A percentile compares a stretch with the other conserved stretches of the same genome.
These are phyloP conservation scores for Skeletonema potamos DNA, from an alignment of 108 stramenopile genomes.

Conservation along the genomic window DNA sequence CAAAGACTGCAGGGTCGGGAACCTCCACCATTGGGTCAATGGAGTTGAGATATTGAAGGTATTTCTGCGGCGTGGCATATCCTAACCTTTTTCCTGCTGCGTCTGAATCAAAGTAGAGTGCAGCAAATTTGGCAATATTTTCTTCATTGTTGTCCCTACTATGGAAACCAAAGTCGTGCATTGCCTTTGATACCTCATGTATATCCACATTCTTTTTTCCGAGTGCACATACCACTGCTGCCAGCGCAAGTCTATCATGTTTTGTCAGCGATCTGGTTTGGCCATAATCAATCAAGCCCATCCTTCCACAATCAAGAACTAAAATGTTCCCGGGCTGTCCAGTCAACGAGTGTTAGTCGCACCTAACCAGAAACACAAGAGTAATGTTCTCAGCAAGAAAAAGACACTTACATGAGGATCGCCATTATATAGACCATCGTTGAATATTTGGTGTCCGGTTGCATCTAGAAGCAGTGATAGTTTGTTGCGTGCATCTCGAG, in stretches of 20 bases:
- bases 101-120: conserved; percentile 72
- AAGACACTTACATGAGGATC: conserved; percentile 55
- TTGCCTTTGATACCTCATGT: conserved; percentile 47
- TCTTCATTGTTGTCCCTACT: conserved; percentile 51
- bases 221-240: conserved; percentile 53
- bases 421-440: conserved; percentile 64
- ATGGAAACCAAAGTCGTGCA: conserved; percentile 63
- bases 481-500: conserved; percentile 33
- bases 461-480: conserved; percentile 63
- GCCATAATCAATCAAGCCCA: conserved; percentile 80
- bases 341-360: neutral
- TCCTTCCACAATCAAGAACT: conserved; percentile 43
- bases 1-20: conserved; percentile 73
- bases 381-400: neutral
- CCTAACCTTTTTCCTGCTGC: conserved; percentile 42
- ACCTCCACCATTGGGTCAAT: conserved; percentile 59
- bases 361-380: neutral
- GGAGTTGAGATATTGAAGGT: conserved; percentile 50
- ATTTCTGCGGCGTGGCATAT: conserved; percentile 68
- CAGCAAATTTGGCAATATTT: conserved; percentile 53
- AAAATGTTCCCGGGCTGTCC: conserved; percentile 54
- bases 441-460: conserved; percentile 73
- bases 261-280: conserved; percentile 54
- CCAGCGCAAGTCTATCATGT: conserved; percentile 52
- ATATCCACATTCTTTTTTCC: conserved; percentile 24